A percentile compares a stretch with the other conserved stretches of the same genome.
Evolutionary conservation across 345 rosid species (phyloP).

Genomic region (Angophora floribunda): DNA sequence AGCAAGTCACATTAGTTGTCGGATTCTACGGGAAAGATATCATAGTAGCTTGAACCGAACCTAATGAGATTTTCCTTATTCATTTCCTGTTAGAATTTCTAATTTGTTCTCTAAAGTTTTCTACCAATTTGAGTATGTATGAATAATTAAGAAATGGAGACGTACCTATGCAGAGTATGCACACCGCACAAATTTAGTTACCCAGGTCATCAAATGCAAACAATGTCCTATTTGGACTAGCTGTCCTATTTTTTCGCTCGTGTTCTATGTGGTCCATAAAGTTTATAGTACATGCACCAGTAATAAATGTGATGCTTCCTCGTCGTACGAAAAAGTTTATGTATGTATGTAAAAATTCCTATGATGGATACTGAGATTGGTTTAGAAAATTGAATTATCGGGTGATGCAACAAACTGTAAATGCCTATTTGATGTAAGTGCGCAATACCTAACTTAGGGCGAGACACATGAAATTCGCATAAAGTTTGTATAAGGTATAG

Average conservation of each 20-base stretch:
- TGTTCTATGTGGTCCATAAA: neutral
- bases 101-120: neutral
- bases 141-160: neutral
- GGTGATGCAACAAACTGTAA: neutral
- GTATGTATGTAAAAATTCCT: neutral
- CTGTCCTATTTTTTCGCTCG: neutral
- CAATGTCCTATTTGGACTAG: neutral
- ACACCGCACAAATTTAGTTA: neutral
- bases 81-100: neutral
- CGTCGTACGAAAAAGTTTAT: neutral
- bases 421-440: neutral
- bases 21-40: neutral
- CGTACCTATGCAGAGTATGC: neutral
- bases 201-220: neutral
- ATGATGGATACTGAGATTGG: neutral
- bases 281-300: neutral
- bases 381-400: neutral
- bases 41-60: neutral
- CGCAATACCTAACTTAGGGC: neutral
- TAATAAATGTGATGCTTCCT: neutral
- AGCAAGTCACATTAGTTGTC: neutral
- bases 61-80: neutral
- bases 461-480: neutral
- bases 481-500: neutral
- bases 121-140: neutral